A percentile compares a stretch with the other conserved stretches of the same genome.
These are phyloP conservation scores for Glonium stellatum DNA, from an alignment of 495 filamentous ascomycete species.

Conservation along the genomic window DNA sequence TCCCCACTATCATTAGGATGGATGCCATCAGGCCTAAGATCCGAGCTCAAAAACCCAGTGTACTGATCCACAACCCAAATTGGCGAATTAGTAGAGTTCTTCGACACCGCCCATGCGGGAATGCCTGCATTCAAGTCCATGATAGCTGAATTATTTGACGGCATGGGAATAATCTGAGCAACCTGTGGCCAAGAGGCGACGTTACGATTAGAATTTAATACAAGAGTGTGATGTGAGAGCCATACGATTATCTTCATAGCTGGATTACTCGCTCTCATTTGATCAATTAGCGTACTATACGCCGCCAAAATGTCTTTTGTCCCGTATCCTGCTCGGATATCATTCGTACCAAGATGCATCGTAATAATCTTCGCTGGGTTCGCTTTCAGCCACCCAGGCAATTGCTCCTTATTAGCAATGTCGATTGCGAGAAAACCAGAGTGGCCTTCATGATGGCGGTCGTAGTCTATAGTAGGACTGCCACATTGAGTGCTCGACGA, in stretches of 20 bases:
- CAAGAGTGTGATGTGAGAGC: slow-evolving; percentile 1
- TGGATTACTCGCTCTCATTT: slow-evolving; percentile 44
- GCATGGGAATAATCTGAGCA: slow-evolving; percentile 48
- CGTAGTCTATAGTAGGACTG: slow-evolving; percentile 36
- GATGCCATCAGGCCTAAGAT: too few species aligned
- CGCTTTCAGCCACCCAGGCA: slow-evolving; percentile 44
- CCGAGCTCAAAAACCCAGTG: slow-evolving; percentile 35
- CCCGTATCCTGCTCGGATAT: slow-evolving; percentile 42
- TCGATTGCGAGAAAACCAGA: slow-evolving; percentile 46
- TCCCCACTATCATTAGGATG: too few species aligned
- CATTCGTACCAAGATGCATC: slow-evolving; percentile 49
- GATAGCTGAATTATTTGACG: slow-evolving; percentile 36
- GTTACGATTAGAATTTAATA: background rate
- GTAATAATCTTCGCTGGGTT: slow-evolving; percentile 47
- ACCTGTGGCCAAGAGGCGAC: slow-evolving; percentile 34
- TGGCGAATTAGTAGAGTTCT: slow-evolving; percentile 44
- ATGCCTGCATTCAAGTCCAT: slow-evolving; percentile 45
- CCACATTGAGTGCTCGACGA: slow-evolving; percentile 34
- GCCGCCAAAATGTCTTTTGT: slow-evolving; percentile 41
- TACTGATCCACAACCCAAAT: slow-evolving; percentile 48
- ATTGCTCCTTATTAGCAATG: slow-evolving; percentile 43
- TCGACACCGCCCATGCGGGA: slow-evolving; percentile 39
- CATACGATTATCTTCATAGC: slow-evolving; percentile 48
- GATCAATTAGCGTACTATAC: slow-evolving; percentile 41
- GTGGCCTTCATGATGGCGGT: slow-evolving; percentile 49